phyloP scores from a whole-genome alignment of 2,329 filamentous ascomycete species.

The Fusarium secorum region DNA sequence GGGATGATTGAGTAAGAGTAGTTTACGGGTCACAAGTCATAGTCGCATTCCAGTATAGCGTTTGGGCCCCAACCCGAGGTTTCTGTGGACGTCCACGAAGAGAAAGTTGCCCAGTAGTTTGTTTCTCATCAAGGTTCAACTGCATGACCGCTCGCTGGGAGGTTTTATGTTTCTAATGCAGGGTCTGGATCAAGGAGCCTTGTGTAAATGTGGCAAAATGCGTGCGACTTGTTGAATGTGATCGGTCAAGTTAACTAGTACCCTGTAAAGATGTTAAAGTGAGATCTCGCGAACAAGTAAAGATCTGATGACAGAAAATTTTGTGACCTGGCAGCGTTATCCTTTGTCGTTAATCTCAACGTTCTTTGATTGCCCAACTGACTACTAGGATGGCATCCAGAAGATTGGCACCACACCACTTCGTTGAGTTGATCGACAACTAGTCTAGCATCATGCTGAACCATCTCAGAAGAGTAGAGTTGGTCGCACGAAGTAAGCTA shows the following conservation, averaged over 20 bases:
- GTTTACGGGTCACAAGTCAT: not conserved
- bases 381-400: not conserved
- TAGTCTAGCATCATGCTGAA: not conserved
- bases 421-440: slow-evolving; percentile 10
- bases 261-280: not conserved
- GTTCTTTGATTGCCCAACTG: not conserved
- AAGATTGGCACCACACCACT: slow-evolving; percentile 13
- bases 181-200: not conserved
- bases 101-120: not conserved
- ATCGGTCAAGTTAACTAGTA: slow-evolving; percentile 16
- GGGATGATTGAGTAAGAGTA: not conserved
- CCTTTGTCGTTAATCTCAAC: not conserved
- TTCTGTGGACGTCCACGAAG: not conserved
- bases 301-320: not conserved
- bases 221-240: slow-evolving; percentile 3
- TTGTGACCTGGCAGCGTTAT: not conserved
- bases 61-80: not conserved
- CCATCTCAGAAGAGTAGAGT: not conserved
- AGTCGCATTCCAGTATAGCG: not conserved
- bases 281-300: not conserved
- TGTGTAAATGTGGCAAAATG: not conserved
- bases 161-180: not conserved
- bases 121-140: not conserved
- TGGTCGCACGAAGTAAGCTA: not conserved
- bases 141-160: not conserved